These are phyloP conservation scores for Monilinia laxa DNA, from an alignment of 2,329 filamentous ascomycete species.

Conservation along the genomic window DNA sequence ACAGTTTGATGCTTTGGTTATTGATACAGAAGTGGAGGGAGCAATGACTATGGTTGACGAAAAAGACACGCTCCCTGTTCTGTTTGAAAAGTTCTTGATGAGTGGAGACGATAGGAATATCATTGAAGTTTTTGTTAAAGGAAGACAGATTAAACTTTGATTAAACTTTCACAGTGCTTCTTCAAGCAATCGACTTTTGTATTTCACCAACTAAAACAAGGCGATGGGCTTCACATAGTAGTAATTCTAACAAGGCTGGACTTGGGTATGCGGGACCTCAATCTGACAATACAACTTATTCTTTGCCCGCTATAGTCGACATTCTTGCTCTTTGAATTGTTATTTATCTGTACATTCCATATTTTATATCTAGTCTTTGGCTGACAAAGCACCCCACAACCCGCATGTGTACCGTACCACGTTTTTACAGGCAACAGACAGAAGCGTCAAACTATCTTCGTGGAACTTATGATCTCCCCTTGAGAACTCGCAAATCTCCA, in stretches of 20 bases:
- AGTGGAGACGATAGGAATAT: conserved; percentile 89
- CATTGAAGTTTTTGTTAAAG: conserved; percentile 80
- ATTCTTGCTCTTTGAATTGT: not conserved
- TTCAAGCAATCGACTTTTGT: not conserved
- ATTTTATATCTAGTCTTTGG: not conserved
- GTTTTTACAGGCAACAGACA: not conserved
- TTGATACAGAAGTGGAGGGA: conserved; percentile 67
- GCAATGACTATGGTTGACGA: conserved; percentile 25
- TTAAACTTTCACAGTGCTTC: not conserved
- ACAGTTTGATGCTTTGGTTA: conserved; percentile 86
- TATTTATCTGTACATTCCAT: not conserved
- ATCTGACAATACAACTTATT: not conserved
- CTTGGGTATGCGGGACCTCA: not conserved
- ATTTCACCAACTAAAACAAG: not conserved
- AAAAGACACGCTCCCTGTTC: conserved; percentile 22
- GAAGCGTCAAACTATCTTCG: not conserved
- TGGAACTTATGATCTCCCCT: not conserved
- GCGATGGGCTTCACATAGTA: not conserved
- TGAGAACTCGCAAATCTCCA: not conserved
- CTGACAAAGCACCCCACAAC: not conserved
- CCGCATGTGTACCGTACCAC: not conserved
- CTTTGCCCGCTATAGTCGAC: not conserved
- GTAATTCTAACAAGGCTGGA: not conserved
- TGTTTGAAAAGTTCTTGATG: conserved; percentile 85
- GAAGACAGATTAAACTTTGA: conserved; percentile 43